Base-by-base conservation (phyloP, 441 rosid genomes). In the Bruguiera hainesii region DNA sequence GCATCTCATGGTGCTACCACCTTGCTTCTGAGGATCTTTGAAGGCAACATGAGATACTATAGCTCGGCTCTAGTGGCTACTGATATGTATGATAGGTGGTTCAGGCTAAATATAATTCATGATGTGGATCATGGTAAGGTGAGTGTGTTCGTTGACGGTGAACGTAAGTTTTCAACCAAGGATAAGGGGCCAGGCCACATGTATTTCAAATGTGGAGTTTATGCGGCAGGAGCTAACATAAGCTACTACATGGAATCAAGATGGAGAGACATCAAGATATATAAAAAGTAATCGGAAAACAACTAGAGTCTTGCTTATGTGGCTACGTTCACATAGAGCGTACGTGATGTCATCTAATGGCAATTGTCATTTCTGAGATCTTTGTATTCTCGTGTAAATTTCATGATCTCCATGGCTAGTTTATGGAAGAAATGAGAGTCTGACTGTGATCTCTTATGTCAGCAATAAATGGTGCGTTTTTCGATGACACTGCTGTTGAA, bases 241-340 rank as follows among this genome's bases (percentile, higher is more conserved):
- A 80, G 80, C 69, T 82, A 75, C 62, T 82, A 60, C 66, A 60
- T 76, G 82, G 81, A 81, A 46, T 76, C 84, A 0, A 61, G 82
- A 4, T 78, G 84, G 84, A 75, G 75, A 57, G 80, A 63, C 6
- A 71, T 78, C 61, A 73, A 74, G 23, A 70, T 73, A 50, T 63
- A 50, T 25, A 63, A 50, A 29, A 71, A 56, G 46, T 62, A 42
- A 48, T 60, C 2, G 19, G 73, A 59, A 37, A 35, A 56, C 20
- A 49, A 1, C 21, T 21, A 21, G 15, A 48, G 15, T 15, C 52
- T 13, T 13, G 52, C 15, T 13, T 15, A 48, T 15, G 52, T 5
- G 10, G 52, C n/a, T 48, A 48, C 16, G 19, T 48, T 15, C 52
- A 13, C 52, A 16, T 3, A 3, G 15, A 48, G 52, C 6, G 29